A percentile compares a stretch with the other conserved stretches of the same genome.
Conservation (phyloP, 2,329 filamentous ascomycete species). For the Arthrinium puccinioides region DNA sequence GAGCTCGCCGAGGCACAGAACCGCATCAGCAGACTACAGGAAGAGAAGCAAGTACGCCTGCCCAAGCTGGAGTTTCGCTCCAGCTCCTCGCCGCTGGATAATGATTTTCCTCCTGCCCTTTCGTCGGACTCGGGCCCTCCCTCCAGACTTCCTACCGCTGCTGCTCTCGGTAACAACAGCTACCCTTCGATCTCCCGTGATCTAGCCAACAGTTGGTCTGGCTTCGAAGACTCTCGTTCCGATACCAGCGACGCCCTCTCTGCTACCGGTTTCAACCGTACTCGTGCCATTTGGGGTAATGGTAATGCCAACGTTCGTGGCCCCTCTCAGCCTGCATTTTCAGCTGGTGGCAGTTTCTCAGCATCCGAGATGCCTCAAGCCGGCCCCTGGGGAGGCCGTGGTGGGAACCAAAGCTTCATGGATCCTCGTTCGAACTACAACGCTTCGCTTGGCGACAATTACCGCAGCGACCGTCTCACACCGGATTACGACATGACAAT, state of each 20-base stretch:
- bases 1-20: conserved; percentile 65
- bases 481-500: conserved; percentile 41
- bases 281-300: conserved; percentile 49
- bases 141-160: conserved; percentile 11
- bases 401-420: conserved; percentile 29
- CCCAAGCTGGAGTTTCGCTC: conserved; percentile 52
- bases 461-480: conserved; percentile 37
- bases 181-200: conserved; percentile 28
- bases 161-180: conserved; percentile 18
- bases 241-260: conserved; percentile 50
- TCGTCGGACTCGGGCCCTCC: conserved; percentile 22
- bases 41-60: conserved; percentile 59
- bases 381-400: conserved; percentile 41
- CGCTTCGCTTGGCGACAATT: conserved; percentile 26
- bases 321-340: conserved; percentile 12
- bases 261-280: conserved; percentile 42
- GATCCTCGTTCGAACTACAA: conserved; percentile 31
- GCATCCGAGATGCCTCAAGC: conserved; percentile 27
- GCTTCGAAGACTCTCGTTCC: conserved; percentile 46
- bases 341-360: conserved; percentile 16
- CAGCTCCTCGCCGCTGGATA: conserved; percentile 19
- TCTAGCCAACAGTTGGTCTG: conserved; percentile 43
- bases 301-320: conserved; percentile 40
- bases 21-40: conserved; percentile 64
- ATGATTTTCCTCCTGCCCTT: conserved; percentile 14